Conservation (phyloP, 306 rosid species). For the Cotoneaster glaucophyllus region DNA sequence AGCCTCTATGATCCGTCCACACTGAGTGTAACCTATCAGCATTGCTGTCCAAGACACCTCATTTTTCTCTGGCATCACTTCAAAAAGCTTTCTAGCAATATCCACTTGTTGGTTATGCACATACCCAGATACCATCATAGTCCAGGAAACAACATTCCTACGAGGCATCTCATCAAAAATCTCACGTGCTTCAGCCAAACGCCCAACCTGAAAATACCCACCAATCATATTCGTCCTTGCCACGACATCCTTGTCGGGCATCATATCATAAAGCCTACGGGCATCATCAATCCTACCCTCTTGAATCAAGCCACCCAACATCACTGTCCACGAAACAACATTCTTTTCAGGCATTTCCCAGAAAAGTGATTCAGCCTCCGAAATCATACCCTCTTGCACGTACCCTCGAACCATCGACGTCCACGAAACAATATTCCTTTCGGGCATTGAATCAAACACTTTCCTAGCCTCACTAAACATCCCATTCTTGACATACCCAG, state of each 20-base stretch:
- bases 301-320: not conserved
- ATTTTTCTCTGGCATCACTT: not conserved
- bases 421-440: not conserved
- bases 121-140: not conserved
- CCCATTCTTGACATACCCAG: not conserved
- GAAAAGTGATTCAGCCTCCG: not conserved
- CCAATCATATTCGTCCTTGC: not conserved
- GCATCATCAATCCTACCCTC: not conserved
- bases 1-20: not conserved
- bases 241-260: not conserved
- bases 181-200: not conserved
- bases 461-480: not conserved
- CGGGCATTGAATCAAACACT: not conserved
- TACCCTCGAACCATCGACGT: not conserved
- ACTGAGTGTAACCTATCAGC: not conserved
- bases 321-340: not conserved
- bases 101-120: not conserved
- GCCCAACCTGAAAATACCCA: not conserved
- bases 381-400: not conserved
- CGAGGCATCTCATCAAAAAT: not conserved
- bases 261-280: not conserved
- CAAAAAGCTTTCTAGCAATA: not conserved
- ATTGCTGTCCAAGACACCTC: not conserved
- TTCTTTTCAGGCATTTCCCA: not conserved
- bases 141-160: not conserved